Evolutionary conservation across 306 rosid genomes (phyloP).

Genomic region (Herpetospermum pedunculosum): DNA sequence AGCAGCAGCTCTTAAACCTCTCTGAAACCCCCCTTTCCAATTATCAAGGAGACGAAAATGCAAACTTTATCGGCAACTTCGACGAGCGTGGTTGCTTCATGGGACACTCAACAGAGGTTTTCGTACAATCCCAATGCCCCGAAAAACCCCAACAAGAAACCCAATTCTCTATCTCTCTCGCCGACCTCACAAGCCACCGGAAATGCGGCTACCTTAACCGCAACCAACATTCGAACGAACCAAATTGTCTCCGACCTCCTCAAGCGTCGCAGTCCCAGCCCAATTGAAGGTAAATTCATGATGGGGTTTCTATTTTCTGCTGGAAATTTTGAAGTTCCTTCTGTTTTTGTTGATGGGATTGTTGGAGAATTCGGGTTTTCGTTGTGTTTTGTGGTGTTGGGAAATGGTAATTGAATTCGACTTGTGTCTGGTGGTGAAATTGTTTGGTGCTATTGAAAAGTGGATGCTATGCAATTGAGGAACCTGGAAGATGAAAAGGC

Average conservation of each 20-base stretch:
- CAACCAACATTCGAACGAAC: constrained; percentile 18
- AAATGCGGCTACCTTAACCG: constrained; percentile 16
- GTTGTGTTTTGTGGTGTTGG: neutral
- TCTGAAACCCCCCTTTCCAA: neutral
- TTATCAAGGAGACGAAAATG: constrained; percentile 7
- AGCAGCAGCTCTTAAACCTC: constrained; percentile 2
- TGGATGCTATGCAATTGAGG: neutral
- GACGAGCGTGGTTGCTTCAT: constrained; percentile 38
- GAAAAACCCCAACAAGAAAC: constrained; percentile 36
- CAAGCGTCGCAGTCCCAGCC: constrained; percentile 32
- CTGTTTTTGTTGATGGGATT: neutral
- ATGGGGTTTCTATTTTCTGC: neutral
- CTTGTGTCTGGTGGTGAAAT: neutral
- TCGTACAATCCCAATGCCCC: constrained; percentile 85
- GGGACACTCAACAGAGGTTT: constrained; percentile 58
- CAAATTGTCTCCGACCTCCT: constrained; percentile 45
- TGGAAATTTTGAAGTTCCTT: neutral
- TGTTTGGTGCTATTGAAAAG: neutral
- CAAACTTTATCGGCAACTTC: constrained; percentile 23
- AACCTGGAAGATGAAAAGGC: neutral
- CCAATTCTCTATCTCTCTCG: neutral
- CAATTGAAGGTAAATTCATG: constrained; percentile 19
- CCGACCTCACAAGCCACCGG: neutral
- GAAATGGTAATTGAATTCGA: neutral
- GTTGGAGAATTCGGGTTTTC: neutral